Percentiles rank a stretch among this genome's conserved stretches.
phyloP scores from a whole-genome alignment of 495 filamentous ascomycete species.

The Penicillium psychrofluorescens region DNA sequence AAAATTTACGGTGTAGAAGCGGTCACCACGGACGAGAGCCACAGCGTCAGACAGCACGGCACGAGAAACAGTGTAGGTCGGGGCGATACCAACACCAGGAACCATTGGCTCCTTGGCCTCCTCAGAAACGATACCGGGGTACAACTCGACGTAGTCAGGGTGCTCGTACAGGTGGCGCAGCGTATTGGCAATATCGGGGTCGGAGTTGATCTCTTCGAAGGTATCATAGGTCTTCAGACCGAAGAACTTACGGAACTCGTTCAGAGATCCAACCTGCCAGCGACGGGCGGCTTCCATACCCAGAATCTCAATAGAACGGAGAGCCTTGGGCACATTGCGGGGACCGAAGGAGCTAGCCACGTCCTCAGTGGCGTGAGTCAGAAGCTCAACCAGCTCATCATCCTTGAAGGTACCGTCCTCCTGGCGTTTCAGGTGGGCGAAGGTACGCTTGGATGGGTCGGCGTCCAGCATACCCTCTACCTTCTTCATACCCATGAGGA shows the following conservation, averaged over 20 bases:
- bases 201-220: constrained; percentile 59
- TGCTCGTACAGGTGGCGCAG: constrained; percentile 51
- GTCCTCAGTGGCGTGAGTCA: constrained; percentile 53
- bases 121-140: constrained; percentile 53
- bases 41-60: constrained; percentile 49
- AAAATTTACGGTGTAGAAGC: constrained; percentile 41
- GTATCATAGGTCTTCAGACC: constrained; percentile 47
- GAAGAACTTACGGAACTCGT: constrained; percentile 59
- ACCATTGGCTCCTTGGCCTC: constrained; percentile 45
- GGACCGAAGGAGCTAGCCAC: constrained; percentile 52
- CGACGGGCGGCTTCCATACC: constrained; percentile 54
- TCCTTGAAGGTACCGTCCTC: constrained; percentile 54
- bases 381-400: constrained; percentile 53
- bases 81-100: constrained; percentile 49
- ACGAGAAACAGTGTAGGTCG: constrained; percentile 51
- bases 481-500: constrained; percentile 45
- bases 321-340: constrained; percentile 50
- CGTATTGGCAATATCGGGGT: constrained; percentile 44
- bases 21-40: constrained; percentile 45
- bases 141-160: constrained; percentile 58
- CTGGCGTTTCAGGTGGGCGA: constrained; percentile 47
- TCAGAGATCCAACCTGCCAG: constrained; percentile 54
- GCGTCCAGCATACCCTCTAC: constrained; percentile 42
- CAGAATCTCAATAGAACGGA: constrained; percentile 51
- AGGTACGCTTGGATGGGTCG: constrained; percentile 50